Evolutionary conservation across 1,284 basidiomycete genomes (phyloP).

Genomic region (Cutaneotrichosporon sp.): DNA sequence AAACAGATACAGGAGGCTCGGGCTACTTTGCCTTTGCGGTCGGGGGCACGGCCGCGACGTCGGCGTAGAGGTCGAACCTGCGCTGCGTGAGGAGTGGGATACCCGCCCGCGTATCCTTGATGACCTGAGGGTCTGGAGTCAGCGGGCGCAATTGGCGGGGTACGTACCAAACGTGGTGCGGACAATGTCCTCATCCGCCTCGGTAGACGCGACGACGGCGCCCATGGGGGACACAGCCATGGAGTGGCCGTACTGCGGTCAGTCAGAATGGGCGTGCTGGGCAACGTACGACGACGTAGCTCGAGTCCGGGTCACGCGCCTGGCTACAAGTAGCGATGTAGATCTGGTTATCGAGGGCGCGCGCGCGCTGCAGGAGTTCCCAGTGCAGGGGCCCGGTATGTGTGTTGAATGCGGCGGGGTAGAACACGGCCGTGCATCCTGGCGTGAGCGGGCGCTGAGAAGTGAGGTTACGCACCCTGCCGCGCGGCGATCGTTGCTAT

Average conservation of each 20-base stretch:
- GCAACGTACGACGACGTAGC: conserved; percentile 56
- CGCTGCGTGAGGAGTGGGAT: conserved; percentile 76
- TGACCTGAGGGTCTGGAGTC: conserved; percentile 58
- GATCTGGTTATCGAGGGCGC: conserved; percentile 82
- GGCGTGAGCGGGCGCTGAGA: neutral
- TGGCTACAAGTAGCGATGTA: conserved; percentile 87
- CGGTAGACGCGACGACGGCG: conserved; percentile 63
- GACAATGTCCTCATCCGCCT: conserved; percentile 68
- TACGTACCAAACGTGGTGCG: conserved; percentile 66
- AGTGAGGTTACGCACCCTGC: conserved; percentile 47
- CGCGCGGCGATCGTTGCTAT: conserved; percentile 78
- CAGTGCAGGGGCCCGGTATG: conserved; percentile 89
- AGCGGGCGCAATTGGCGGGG: neutral
- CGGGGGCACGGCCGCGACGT: conserved; percentile 5
- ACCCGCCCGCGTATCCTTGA: conserved; percentile 62
- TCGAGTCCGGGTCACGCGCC: conserved; percentile 67
- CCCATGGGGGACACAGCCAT: conserved; percentile 82
- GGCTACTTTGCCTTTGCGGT: conserved; percentile 38
- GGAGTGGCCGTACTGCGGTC: conserved; percentile 69
- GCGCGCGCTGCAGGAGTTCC: conserved; percentile 74
- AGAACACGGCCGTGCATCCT: conserved; percentile 72
- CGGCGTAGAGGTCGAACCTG: conserved; percentile 27
- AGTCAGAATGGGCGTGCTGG: too few species aligned
- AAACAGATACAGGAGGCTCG: neutral
- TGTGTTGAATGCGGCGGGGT: conserved; percentile 80